These are phyloP conservation scores for Thecaphora thlaspeos DNA, from an alignment of 1,284 basidiomycete genomes.

Conservation along the genomic window DNA sequence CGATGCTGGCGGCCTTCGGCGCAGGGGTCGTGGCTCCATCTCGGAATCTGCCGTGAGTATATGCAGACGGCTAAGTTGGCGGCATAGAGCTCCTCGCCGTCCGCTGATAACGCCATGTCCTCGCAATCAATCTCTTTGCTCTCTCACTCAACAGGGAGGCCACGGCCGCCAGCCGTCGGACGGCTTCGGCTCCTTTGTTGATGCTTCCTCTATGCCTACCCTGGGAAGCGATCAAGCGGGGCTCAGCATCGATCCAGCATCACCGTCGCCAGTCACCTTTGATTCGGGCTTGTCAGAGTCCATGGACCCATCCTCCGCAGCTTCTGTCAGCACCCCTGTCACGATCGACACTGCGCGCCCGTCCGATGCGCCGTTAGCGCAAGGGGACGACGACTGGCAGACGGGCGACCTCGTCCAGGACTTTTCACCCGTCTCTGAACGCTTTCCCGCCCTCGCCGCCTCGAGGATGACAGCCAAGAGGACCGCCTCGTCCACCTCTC, in stretches of 20 bases:
- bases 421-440: slow-evolving; percentile 29
- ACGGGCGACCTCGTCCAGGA: slow-evolving; percentile 36
- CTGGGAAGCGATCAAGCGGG: background rate
- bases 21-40: slow-evolving; percentile 27
- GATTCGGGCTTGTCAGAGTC: slow-evolving; percentile 16
- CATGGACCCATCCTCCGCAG: slow-evolving; percentile 4
- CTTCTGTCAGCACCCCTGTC: slow-evolving; percentile 5
- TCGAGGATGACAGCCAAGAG: background rate
- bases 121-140: too few species aligned
- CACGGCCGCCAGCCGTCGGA: slow-evolving; percentile 23
- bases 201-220: slow-evolving; percentile 15
- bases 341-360: background rate
- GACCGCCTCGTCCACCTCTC: background rate
- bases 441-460: background rate
- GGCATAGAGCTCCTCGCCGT: too few species aligned
- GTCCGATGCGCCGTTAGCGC: background rate
- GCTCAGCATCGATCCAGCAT: background rate
- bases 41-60: slow-evolving; percentile 1
- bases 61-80: too few species aligned
- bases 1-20: background rate
- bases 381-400: slow-evolving; percentile 29
- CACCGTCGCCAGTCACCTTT: slow-evolving; percentile 1
- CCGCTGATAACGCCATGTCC: too few species aligned
- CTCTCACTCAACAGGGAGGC: background rate
- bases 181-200: slow-evolving; percentile 38